A percentile compares a stretch with the other conserved stretches of the same genome.
These are phyloP conservation scores for Candida dubliniensis DNA, from an alignment of 1,139 yeast species.

Conservation along the genomic window DNA sequence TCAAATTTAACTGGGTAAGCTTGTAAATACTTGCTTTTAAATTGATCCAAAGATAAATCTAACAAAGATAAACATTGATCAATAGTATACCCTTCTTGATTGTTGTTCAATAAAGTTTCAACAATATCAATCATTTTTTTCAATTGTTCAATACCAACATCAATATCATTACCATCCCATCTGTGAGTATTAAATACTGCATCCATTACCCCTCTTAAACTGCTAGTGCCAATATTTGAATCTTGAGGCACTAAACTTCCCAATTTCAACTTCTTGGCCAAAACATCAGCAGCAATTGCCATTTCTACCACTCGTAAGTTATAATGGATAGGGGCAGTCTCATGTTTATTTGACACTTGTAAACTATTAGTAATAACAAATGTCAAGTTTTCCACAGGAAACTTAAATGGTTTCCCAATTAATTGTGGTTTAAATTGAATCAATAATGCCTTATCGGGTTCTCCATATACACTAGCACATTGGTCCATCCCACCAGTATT, in stretches of 20 bases:
- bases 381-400: slow-evolving; percentile 51
- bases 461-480: slow-evolving; percentile 72
- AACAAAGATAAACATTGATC: slow-evolving; percentile 50
- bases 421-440: slow-evolving; percentile 64
- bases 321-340: slow-evolving; percentile 69
- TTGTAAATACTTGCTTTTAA: slow-evolving; percentile 47
- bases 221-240: slow-evolving; percentile 52
- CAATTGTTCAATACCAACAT: slow-evolving; percentile 44
- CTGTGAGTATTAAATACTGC: slow-evolving; percentile 34
- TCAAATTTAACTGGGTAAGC: slow-evolving; percentile 59
- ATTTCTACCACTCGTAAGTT: slow-evolving; percentile 72
- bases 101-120: slow-evolving; percentile 22
- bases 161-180: slow-evolving; percentile 51
- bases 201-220: slow-evolving; percentile 65
- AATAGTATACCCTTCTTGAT: slow-evolving; percentile 46
- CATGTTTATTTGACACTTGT: slow-evolving; percentile 63
- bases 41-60: slow-evolving; percentile 43
- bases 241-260: slow-evolving; percentile 38
- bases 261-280: slow-evolving; percentile 51
- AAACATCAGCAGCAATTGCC: slow-evolving; percentile 59
- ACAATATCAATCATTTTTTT: slow-evolving; percentile 41
- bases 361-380: slow-evolving; percentile 67
- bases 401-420: slow-evolving; percentile 54
- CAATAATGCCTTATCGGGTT: slow-evolving; percentile 55
- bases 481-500: slow-evolving; percentile 83